Evolutionary conservation across 2,329 filamentous ascomycete species (phyloP), one percentile per base, ranked within the genome.

Genomic region (Hortaea sp.): DNA sequence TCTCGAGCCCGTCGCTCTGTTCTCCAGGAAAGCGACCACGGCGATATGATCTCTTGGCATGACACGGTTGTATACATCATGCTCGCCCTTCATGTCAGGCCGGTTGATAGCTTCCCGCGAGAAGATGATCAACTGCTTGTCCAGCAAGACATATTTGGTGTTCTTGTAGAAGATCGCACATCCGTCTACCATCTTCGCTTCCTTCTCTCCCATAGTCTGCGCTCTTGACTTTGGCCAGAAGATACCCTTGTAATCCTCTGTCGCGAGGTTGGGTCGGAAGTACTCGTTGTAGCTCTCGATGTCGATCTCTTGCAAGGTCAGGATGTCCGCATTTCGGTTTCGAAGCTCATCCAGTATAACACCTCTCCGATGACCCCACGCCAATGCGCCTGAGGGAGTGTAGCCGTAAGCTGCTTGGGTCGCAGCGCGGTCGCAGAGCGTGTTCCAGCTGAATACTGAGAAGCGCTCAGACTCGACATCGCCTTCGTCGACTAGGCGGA

Each of bases 41-140:
- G 85, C 92, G 65, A 98, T 95, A 63, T 97, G 90, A 73, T 98
- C 92, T 69, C 92, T 88, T 50, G 90, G 89, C 92, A 95, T 97
- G 50, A 98, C 85, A 29, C 92, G 85, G 65, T 98, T 98, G 76
- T 95, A 97, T 47, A 97, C 90, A 60, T 98, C 92, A 62, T 94
- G 87, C 60, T 94, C 88, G 47, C 89, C 87, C 70, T 97, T 97
- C 80, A 95, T 95, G 63, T 97, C 92, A 2, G 89, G 87, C 54
- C 92, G 77, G 63, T 94, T 92, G 67, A 98, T 95, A 54, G 90
- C 90, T 47, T 88, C 86, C 49, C 87, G 84, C 34, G 85, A 83
- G 63, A 95, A 95, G 66, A 95, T 88, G 59, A 98, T 84, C 52
- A 95, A 72, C 62, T 94, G 86, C 71, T 95, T 95, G 70, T 97